Conservation (phyloP, 495 filamentous ascomycete species). For the Aspergillus saccharolyticus region DNA sequence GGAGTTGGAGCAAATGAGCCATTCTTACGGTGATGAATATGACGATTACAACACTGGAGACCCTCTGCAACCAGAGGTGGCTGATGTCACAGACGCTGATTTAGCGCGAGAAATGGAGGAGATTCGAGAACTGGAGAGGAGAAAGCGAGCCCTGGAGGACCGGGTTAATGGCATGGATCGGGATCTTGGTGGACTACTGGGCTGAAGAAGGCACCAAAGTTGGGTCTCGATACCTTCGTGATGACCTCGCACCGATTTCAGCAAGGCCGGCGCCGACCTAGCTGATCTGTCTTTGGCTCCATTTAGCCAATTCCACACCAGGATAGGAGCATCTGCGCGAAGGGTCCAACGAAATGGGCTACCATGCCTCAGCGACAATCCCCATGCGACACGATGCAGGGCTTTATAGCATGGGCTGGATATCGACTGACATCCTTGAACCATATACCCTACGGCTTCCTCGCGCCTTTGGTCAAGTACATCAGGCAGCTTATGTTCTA, state of each 20-base stretch:
- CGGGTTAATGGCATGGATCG: conserved; percentile 74
- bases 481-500: neutral
- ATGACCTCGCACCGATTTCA: neutral
- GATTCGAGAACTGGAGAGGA: conserved; percentile 69
- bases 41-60: conserved; percentile 30
- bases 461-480: neutral
- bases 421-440: neutral
- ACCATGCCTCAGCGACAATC: neutral
- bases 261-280: neutral
- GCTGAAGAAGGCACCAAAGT: conserved; percentile 31
- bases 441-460: neutral
- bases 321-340: neutral
- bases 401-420: neutral
- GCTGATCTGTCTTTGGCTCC: neutral
- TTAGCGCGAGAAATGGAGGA: conserved; percentile 72
- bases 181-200: conserved; percentile 64
- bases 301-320: neutral
- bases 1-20: conserved; percentile 70
- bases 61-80: conserved; percentile 41
- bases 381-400: too few relatives aligned
- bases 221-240: neutral
- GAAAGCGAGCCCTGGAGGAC: conserved; percentile 70
- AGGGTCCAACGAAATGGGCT: neutral
- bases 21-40: conserved; percentile 36
- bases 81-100: conserved; percentile 67